Conservation (phyloP, 2,329 filamentous ascomycete genomes). For the Fonsecaea pedrosoi region DNA sequence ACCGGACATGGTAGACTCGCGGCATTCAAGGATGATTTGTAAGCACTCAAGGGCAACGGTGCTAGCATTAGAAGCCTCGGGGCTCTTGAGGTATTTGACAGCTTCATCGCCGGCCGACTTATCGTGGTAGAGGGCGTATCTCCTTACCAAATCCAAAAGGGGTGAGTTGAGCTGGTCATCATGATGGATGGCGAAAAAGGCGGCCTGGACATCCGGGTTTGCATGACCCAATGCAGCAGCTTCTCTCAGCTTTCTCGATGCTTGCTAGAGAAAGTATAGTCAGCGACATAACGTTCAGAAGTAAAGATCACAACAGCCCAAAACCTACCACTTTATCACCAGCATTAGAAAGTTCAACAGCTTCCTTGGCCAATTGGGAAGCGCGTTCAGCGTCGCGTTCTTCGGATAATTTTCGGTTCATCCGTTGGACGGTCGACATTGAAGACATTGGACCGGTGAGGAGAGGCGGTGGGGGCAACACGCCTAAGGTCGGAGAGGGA, state of each 20-base stretch:
- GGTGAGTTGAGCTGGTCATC: constrained; percentile 42
- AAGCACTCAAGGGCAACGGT: constrained; percentile 51
- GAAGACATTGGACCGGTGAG: constrained; percentile 29
- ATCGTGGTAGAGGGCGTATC: constrained; percentile 51
- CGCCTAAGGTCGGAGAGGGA: background rate
- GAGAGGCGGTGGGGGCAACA: background rate
- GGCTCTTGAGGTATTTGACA: constrained; percentile 50
- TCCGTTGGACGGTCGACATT: constrained; percentile 34
- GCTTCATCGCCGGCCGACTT: constrained; percentile 54
- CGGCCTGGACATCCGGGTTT: constrained; percentile 53
- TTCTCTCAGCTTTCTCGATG: constrained; percentile 56
- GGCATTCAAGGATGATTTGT: constrained; percentile 51
- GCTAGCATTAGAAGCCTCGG: constrained; percentile 52
- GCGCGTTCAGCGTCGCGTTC: constrained; percentile 57
- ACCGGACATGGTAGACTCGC: constrained; percentile 46
- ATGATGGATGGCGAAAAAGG: constrained; percentile 54
- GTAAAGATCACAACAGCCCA: background rate
- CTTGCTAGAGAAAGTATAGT: constrained; percentile 46
- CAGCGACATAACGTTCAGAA: constrained; percentile 4
- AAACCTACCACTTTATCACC: constrained; percentile 54
- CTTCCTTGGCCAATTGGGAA: constrained; percentile 54
- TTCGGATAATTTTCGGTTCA: constrained; percentile 46
- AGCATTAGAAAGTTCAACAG: constrained; percentile 54
- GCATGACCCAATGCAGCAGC: constrained; percentile 56
- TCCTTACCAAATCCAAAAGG: constrained; percentile 53